phyloP scores from a whole-genome alignment of 176 grass and related monocot species.

The Alopecurus myosuroides region DNA sequence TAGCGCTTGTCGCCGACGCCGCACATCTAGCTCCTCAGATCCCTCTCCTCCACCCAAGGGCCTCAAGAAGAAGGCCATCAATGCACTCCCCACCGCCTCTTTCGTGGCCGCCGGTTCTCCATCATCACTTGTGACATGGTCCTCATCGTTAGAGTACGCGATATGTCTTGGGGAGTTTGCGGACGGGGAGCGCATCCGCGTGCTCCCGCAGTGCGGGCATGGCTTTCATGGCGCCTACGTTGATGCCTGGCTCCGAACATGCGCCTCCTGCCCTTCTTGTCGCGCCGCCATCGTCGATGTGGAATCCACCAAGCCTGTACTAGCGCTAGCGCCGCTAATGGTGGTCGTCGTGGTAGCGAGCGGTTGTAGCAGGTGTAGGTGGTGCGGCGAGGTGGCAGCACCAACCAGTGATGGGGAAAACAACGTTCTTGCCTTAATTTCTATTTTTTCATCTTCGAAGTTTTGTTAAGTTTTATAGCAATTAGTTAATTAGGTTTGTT shows the following conservation, averaged over 20 bases:
- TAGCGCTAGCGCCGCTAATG: neutral
- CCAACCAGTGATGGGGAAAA: neutral
- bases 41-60: conserved; percentile 21
- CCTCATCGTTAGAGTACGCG: neutral
- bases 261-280: neutral
- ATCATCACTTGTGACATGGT: neutral
- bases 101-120: neutral
- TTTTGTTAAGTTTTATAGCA: no score
- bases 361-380: conserved; percentile 8
- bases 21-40: no score
- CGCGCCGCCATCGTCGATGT: neutral
- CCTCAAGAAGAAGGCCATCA: conserved; percentile 48
- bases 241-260: conserved; percentile 56
- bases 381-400: neutral
- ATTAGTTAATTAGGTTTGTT: no score
- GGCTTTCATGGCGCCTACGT: conserved; percentile 54
- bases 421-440: neutral
- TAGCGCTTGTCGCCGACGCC: neutral
- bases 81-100: conserved; percentile 30
- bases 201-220: conserved; percentile 57
- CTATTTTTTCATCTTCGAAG: no score
- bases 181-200: conserved; percentile 1
- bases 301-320: neutral
- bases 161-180: neutral
- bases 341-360: neutral